These are phyloP conservation scores for Corniculantispora saksenae DNA, from an alignment of 2,329 filamentous ascomycete species.

Conservation along the genomic window DNA sequence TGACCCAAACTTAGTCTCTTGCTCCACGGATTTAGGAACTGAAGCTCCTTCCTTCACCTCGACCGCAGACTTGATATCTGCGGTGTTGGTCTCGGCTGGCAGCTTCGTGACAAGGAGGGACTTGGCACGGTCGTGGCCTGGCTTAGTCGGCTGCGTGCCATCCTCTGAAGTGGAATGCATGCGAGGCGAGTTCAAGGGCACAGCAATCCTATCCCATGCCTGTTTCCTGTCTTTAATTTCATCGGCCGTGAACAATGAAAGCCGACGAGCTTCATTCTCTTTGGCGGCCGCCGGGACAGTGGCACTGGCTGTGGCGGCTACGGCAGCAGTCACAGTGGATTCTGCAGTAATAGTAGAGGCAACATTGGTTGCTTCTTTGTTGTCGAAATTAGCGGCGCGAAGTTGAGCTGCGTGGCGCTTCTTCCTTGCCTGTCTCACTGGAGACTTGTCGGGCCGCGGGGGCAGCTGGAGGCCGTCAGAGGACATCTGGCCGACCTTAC, in stretches of 20 bases:
- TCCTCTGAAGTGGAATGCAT: constrained; percentile 11
- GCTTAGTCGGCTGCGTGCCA: background rate
- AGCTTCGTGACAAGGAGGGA: constrained; percentile 1
- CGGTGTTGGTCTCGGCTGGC: background rate
- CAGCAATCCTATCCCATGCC: constrained; percentile 37
- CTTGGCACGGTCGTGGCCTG: constrained; percentile 7
- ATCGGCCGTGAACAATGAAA: constrained; percentile 32
- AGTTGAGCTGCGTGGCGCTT: background rate
- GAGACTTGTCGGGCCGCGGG: background rate
- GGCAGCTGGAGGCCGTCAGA: background rate
- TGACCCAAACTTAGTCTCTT: background rate
- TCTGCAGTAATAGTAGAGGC: background rate
- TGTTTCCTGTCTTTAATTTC: constrained; percentile 34
- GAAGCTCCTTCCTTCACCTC: background rate
- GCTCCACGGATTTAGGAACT: background rate
- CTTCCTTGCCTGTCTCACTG: background rate
- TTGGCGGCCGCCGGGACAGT: background rate
- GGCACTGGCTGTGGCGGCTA: background rate
- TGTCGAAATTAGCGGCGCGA: background rate
- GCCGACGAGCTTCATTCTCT: background rate
- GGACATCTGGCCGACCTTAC: too few relatives aligned
- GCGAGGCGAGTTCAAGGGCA: constrained; percentile 32
- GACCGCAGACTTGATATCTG: background rate
- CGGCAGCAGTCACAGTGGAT: background rate
- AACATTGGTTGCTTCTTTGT: background rate